Evolutionary conservation across 2,329 filamentous ascomycete genomes (phyloP), one percentile per base, ranked within the genome.

Genomic region (Curvularia sp.): DNA sequence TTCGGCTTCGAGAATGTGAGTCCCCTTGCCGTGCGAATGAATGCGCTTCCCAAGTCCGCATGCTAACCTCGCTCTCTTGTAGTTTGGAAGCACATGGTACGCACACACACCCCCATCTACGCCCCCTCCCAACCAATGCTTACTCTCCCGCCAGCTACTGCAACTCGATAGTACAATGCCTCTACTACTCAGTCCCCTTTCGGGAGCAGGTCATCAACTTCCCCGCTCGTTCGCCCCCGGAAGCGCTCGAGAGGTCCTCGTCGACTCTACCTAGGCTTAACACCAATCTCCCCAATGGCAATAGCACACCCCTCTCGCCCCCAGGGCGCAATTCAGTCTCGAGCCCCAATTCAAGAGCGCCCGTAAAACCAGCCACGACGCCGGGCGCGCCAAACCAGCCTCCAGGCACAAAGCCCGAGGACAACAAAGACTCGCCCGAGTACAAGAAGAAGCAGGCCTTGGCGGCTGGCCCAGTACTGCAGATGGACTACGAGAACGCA

Each of bases 71-170:
- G 34, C 53, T 55, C 3, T 30, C 39, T 39, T 54, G 48, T 78
- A 97, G 93, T 97, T 97, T 81, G 94, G 94, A 74, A 98, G 97
- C 75, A 98, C 94, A 76, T 98, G 94, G 93, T 97, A 89, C 74
- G 81, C 67, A 38, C 50, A 18, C 41, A 41, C 34, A 39, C n/a
- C 18, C n/a, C 32, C 38, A 18, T 42, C 21, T 28, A 34, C 52
- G 30, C 32, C 60, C 55, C 45, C 51, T 55, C 51, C 55, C 55
- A 25, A 27, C 42, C 30, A 34, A 32, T 54, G 28, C 67, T 67
- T 34, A 63, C 65, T 39, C 36, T 30, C 23, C 15, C 49, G 5
- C 58, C 78, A 98, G 94, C 77, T 99, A 99, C 80, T 97, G 92
- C 81, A 99, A 99, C 79, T 99, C 95, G 13, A 97, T 99, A 72